Percentiles rank a stretch among this genome's conserved stretches.
These are phyloP conservation scores for Aureobasidium sp. DNA, from an alignment of 2,329 filamentous ascomycete genomes.

Conservation along the genomic window DNA sequence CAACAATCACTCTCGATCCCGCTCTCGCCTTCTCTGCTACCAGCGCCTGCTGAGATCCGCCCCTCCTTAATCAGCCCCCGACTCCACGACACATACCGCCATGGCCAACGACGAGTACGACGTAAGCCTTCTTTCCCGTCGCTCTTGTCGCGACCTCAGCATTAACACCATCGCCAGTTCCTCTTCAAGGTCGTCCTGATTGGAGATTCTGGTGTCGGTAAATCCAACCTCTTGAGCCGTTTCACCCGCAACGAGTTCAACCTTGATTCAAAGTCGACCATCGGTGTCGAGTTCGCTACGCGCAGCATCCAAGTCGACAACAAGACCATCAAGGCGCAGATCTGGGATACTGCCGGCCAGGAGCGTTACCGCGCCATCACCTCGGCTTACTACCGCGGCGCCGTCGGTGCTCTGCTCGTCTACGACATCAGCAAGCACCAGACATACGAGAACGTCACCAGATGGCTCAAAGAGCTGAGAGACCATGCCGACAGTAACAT, in stretches of 20 bases:
- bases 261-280: constrained; percentile 98
- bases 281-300: constrained; percentile 98
- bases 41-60: neutral
- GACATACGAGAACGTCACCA: constrained; percentile 97
- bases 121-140: constrained; percentile 51
- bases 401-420: constrained; percentile 91
- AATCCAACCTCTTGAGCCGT: constrained; percentile 98
- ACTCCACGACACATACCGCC: constrained; percentile 27
- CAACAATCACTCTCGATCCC: neutral
- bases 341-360: constrained; percentile 98
- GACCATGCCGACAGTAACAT: constrained; percentile 98
- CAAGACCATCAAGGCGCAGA: constrained; percentile 99
- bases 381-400: constrained; percentile 96
- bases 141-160: constrained; percentile 18
- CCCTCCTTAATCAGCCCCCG: constrained; percentile 8
- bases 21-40: neutral
- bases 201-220: constrained; percentile 98
- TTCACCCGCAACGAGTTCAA: constrained; percentile 99
- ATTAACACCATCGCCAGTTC: constrained; percentile 55
- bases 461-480: constrained; percentile 97
- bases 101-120: constrained; percentile 99
- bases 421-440: constrained; percentile 99
- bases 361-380: constrained; percentile 99
- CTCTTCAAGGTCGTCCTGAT: constrained; percentile 99
- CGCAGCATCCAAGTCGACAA: constrained; percentile 97